Percentiles rank a stretch among this genome's conserved stretches.
Conservation (phyloP, 805 yeast genomes). For the Hanseniaspora mollemarum region DNA sequence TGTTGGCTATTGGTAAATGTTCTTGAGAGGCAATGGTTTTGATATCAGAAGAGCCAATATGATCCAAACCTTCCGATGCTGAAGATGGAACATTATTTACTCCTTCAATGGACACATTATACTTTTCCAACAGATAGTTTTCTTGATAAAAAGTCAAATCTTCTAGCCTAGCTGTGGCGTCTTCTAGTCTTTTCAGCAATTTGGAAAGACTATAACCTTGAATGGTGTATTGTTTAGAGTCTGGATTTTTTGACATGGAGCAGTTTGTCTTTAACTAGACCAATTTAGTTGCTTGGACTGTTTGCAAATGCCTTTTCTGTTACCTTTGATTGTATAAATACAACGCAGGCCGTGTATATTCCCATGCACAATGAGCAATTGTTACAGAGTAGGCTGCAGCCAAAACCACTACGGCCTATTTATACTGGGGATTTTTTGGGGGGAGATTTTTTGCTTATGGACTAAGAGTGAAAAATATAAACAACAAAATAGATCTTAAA, state of each 20-base stretch:
- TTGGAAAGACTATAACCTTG: slow-evolving; percentile 85
- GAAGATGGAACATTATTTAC: background rate
- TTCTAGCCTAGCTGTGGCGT: slow-evolving; percentile 85
- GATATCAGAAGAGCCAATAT: background rate
- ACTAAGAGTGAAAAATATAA: too few relatives aligned
- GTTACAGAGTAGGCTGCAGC: too few relatives aligned
- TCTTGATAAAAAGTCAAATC: slow-evolving; percentile 76
- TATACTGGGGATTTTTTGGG: too few relatives aligned
- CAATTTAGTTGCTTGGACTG: too few relatives aligned
- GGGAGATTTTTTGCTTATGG: too few relatives aligned
- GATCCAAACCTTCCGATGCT: background rate
- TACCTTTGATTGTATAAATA: too few relatives aligned
- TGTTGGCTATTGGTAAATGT: slow-evolving; percentile 11
- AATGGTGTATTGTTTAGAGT: slow-evolving; percentile 21
- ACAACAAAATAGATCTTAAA: too few relatives aligned
- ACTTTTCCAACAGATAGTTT: slow-evolving; percentile 34
- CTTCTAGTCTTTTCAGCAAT: slow-evolving; percentile 69
- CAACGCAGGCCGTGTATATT: too few relatives aligned
- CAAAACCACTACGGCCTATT: too few relatives aligned
- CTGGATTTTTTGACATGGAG: background rate
- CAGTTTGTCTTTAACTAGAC: too few relatives aligned
- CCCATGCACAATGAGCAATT: too few relatives aligned
- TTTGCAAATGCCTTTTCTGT: too few relatives aligned
- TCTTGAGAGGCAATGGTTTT: background rate
- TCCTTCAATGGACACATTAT: slow-evolving; percentile 16